Conservation (phyloP, 768 basidiomycete species). For the Chalciporus chontae region DNA sequence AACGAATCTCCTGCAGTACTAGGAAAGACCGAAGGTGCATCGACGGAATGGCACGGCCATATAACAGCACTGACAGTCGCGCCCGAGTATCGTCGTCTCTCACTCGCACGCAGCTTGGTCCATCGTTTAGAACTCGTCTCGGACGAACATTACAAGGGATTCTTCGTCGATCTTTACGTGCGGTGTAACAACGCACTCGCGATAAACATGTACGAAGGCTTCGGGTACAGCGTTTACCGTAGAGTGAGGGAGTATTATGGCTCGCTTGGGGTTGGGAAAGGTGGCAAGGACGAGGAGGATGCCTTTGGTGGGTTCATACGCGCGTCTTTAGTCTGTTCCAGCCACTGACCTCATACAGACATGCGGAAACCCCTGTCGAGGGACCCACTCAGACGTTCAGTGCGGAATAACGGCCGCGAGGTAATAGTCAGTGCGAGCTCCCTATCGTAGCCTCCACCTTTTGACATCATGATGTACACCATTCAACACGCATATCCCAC, state of each 20-base stretch:
- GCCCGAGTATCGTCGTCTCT: slow-evolving; percentile 86
- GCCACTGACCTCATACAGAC: slow-evolving; percentile 30
- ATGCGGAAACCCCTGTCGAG: slow-evolving; percentile 74
- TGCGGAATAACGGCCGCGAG: slow-evolving; percentile 68
- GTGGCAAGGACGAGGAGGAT: slow-evolving; percentile 82
- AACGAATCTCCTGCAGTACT: slow-evolving; percentile 54
- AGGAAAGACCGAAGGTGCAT: slow-evolving; percentile 85
- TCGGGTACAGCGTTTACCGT: slow-evolving; percentile 92
- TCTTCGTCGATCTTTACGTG: slow-evolving; percentile 96
- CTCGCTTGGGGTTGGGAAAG: slow-evolving; percentile 67
- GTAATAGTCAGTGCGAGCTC: slow-evolving; percentile 52
- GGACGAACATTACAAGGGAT: slow-evolving; percentile 74
- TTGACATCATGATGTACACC: slow-evolving; percentile 4
- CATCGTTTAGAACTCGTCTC: slow-evolving; percentile 80
- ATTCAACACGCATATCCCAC: slow-evolving; percentile 6
- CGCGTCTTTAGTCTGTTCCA: background rate
- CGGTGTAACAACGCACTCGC: slow-evolving; percentile 83
- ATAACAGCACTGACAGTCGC: slow-evolving; percentile 94
- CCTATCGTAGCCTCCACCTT: slow-evolving; percentile 30
- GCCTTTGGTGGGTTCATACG: slow-evolving; percentile 72
- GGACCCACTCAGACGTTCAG: slow-evolving; percentile 59
- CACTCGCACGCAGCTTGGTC: slow-evolving; percentile 87
- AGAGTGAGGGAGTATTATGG: slow-evolving; percentile 90
- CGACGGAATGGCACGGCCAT: slow-evolving; percentile 85
- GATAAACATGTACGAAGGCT: slow-evolving; percentile 85